These are phyloP conservation scores for Suillus brevipes DNA, from an alignment of 768 basidiomycete species.

Conservation along the genomic window DNA sequence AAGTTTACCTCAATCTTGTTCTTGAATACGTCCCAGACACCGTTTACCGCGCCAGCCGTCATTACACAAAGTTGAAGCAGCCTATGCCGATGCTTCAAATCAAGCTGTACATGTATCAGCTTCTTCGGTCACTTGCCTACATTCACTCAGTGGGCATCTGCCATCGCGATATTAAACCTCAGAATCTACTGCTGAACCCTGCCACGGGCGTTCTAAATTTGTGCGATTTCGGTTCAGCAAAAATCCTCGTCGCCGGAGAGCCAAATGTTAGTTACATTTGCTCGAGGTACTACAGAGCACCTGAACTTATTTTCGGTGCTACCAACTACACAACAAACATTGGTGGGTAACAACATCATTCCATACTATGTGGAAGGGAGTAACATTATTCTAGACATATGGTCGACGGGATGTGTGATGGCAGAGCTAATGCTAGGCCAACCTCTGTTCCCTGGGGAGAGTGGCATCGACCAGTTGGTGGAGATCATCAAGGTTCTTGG, in stretches of 20 bases:
- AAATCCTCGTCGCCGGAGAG: conserved; percentile 96
- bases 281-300: conserved; percentile 98
- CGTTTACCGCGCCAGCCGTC: conserved; percentile 97
- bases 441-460: conserved; percentile 98
- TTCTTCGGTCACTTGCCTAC: conserved; percentile 96
- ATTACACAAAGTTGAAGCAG: conserved; percentile 99
- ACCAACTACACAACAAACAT: conserved; percentile 99
- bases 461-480: conserved; percentile 97
- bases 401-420: conserved; percentile 99
- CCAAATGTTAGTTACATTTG: conserved; percentile 99
- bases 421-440: conserved; percentile 99
- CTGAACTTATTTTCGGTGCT: conserved; percentile 98
- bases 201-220: conserved; percentile 95
- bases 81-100: conserved; percentile 99
- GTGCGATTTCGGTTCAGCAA: conserved; percentile 98
- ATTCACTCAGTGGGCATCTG: conserved; percentile 99
- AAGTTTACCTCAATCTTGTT: conserved; percentile 99
- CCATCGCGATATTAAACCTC: conserved; percentile 99
- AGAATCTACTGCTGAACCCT: conserved; percentile 97
- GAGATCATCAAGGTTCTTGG: conserved; percentile 99
- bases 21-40: conserved; percentile 99
- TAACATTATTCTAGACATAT: conserved; percentile 68
- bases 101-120: conserved; percentile 99
- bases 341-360: conserved; percentile 54
- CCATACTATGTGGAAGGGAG: conserved; percentile 6